Base-by-base conservation (phyloP, 78 protist genomes). In the Creolimax fragrantissima region DNA sequence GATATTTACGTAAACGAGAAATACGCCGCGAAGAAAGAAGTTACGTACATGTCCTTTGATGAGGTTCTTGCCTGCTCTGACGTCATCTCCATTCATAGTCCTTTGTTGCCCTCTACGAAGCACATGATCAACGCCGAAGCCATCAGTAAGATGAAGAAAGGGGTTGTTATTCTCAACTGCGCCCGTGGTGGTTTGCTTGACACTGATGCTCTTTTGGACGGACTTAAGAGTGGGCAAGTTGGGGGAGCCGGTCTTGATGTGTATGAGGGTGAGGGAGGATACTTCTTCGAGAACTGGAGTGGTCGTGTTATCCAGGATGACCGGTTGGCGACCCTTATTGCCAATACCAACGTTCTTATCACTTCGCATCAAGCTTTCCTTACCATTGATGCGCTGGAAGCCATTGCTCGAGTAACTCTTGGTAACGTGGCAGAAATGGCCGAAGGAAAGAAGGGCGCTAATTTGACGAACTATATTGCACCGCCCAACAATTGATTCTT, bases 361-460 rank as follows among this genome's bases (percentile, higher is more conserved):
- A 94, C 96, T 7, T 92, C 96, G 35, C 97, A 95, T 89, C 97
- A 97, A 92, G 98, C 98, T 42, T 97, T 96, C 96, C 89, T 94
- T 47, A 96, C 98, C 4, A 47, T 41, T 39, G 95, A 95, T 44
- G 97, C 98, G 0, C 94, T 96, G 42, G 35, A 4, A 7, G 90
- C 90, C 44, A 96, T 96, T 90, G 95, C 97, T 6, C n/a, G 74
- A 35, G 58, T 84, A 3, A 95, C 97, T 35, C 11, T 95, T 6
- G 47, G 58, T 11, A 96, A 95, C 35, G 37, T 93, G 35, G 66
- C 89, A 17, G 42, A 94, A 91, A 58, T 58, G 74, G 32, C n/a
- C 42, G 93, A 91, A 24, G 93, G 93, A 32, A 91, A 91, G 90
- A 3, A 7, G 2, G 11, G 35, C n/a, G 91, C 3, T 17, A 43